A percentile compares a stretch with the other conserved stretches of the same genome.
These are phyloP conservation scores for Trichocladium antarcticum DNA, from an alignment of 495 filamentous ascomycete species.

Conservation along the genomic window DNA sequence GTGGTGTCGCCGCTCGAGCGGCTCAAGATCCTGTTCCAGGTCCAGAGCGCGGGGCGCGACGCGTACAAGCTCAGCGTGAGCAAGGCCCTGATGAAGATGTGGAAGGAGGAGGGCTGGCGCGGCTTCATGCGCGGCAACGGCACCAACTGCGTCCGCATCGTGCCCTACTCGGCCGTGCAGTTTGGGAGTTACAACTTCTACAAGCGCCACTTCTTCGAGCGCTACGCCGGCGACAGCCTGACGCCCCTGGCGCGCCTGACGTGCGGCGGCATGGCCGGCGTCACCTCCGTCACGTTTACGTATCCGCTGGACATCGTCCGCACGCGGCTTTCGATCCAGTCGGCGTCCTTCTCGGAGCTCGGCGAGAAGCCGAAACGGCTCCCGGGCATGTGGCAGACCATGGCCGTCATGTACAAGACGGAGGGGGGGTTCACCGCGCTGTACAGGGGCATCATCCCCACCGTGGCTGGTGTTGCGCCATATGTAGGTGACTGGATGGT, in stretches of 20 bases:
- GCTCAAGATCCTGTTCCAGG: conserved; percentile 92
- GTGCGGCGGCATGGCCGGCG: conserved; percentile 81
- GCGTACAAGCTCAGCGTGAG: conserved; percentile 87
- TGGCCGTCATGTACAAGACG: conserved; percentile 74
- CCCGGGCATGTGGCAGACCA: conserved; percentile 85
- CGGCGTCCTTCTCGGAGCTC: conserved; percentile 80
- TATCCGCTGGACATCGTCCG: conserved; percentile 92
- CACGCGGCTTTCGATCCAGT: conserved; percentile 89
- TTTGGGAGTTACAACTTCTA: conserved; percentile 98
- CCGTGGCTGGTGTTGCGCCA: conserved; percentile 88
- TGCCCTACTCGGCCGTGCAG: conserved; percentile 95
- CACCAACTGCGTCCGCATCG: conserved; percentile 94
- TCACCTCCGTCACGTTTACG: conserved; percentile 75
- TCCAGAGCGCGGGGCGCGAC: conserved; percentile 80
- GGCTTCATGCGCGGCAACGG: conserved; percentile 97
- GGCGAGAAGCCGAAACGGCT: conserved; percentile 49
- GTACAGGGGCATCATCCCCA: conserved; percentile 88
- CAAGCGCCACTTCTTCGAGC: conserved; percentile 71
- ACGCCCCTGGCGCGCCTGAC: conserved; percentile 58
- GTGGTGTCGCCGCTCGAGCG: conserved; percentile 93
- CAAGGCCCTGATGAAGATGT: conserved; percentile 86
- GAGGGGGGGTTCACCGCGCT: conserved; percentile 77
- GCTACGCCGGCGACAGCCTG: conserved; percentile 54
- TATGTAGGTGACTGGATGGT: conserved; percentile 51
- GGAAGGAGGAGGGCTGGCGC: conserved; percentile 88